These are phyloP conservation scores for Exserohilum rostratum DNA, from an alignment of 2,329 filamentous ascomycete genomes.

Conservation along the genomic window DNA sequence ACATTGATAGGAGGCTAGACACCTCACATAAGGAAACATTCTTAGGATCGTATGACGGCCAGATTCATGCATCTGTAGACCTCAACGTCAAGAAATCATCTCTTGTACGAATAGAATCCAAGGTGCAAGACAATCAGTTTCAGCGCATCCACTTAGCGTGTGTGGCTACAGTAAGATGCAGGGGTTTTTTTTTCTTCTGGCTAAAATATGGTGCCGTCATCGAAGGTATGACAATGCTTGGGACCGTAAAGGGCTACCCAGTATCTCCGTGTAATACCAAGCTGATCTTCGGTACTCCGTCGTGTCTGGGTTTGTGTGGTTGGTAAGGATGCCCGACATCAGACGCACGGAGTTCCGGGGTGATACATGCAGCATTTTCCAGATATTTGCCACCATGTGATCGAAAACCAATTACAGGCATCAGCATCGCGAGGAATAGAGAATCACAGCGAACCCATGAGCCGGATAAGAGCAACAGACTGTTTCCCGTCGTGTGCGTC, in stretches of 20 bases:
- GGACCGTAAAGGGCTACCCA: neutral
- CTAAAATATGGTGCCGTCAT: neutral
- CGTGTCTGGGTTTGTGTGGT: neutral
- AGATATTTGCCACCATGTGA: neutral
- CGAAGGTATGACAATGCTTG: neutral
- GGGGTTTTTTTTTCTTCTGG: neutral
- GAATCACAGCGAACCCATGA: neutral
- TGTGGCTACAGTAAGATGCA: neutral
- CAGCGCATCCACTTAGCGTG: neutral
- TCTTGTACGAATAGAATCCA: neutral
- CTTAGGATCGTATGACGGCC: neutral
- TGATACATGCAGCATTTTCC: neutral
- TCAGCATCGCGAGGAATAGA: neutral
- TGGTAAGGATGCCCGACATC: neutral
- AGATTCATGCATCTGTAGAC: neutral
- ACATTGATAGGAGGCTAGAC: neutral
- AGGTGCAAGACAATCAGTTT: neutral
- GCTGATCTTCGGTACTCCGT: neutral
- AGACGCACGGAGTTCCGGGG: slow-evolving; percentile 1
- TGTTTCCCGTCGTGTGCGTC: neutral
- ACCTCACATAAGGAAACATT: neutral
- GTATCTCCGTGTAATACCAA: neutral
- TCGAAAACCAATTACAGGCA: neutral
- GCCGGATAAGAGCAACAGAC: neutral
- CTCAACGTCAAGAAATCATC: neutral